Percentiles rank a stretch among this genome's conserved stretches.
Conservation (phyloP, 139 green algal species). For the Chloropicon primus region DNA sequence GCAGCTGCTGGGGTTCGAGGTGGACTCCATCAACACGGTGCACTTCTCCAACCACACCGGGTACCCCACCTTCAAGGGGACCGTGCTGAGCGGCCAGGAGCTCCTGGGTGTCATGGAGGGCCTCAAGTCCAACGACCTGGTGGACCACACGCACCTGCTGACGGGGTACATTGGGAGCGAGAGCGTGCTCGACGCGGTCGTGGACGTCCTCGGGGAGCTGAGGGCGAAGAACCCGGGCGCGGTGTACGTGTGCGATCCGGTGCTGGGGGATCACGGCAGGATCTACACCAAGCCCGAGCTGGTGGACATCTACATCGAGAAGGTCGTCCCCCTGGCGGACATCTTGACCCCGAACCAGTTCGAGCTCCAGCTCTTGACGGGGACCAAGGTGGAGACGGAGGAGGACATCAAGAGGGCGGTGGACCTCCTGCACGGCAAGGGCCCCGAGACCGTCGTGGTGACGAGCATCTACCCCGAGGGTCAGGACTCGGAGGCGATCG, state of each 20-base stretch:
- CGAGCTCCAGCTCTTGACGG: slow-evolving; percentile 71
- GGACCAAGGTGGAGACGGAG: slow-evolving; percentile 32
- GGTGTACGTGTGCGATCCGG: slow-evolving; percentile 82
- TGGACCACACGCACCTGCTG: slow-evolving; percentile 74
- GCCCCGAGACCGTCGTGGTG: slow-evolving; percentile 4
- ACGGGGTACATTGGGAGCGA: slow-evolving; percentile 82
- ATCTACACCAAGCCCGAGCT: slow-evolving; percentile 68
- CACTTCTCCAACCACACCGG: slow-evolving; percentile 65
- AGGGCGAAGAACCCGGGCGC: slow-evolving; percentile 43
- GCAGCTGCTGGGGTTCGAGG: slow-evolving; percentile 82
- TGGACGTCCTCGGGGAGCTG: slow-evolving; percentile 39
- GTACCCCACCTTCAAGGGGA: slow-evolving; percentile 53
- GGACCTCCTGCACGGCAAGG: slow-evolving; percentile 11
- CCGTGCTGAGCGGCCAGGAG: slow-evolving; percentile 49
- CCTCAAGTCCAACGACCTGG: slow-evolving; percentile 65
- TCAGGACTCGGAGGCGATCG: slow-evolving; percentile 12
- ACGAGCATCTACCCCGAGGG: slow-evolving; percentile 4
- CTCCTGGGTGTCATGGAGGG: slow-evolving; percentile 53
- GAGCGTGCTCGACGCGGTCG: slow-evolving; percentile 56
- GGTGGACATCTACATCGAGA: slow-evolving; percentile 41
- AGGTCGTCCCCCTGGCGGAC: slow-evolving; percentile 49
- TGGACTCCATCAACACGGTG: slow-evolving; percentile 71
- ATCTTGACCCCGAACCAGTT: slow-evolving; percentile 81
- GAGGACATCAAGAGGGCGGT: slow-evolving; percentile 23
- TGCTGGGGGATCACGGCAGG: slow-evolving; percentile 77